Conservation (phyloP, 2,329 filamentous ascomycete genomes). For the Aspergillus ustus region DNA sequence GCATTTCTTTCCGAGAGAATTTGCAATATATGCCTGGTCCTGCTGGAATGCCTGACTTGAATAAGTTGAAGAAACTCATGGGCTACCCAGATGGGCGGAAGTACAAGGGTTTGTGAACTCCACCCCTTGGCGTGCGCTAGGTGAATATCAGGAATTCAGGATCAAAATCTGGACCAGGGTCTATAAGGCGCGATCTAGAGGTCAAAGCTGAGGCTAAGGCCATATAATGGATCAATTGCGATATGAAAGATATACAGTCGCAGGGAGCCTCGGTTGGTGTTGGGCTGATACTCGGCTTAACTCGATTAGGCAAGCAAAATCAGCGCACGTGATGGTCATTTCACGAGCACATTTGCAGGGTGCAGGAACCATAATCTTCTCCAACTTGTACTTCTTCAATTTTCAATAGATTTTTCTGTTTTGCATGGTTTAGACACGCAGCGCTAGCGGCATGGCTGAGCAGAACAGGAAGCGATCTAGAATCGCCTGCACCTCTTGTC, state of each 20-base stretch:
- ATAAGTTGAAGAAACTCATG: constrained; percentile 31
- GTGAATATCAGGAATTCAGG: background rate
- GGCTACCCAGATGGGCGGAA: constrained; percentile 34
- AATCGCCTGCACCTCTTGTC: constrained; percentile 56
- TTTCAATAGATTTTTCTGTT: background rate
- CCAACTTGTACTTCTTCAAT: background rate
- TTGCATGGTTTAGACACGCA: background rate
- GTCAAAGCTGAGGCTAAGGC: background rate
- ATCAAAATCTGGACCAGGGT: background rate
- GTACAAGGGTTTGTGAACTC: constrained; percentile 25
- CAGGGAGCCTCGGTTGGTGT: constrained; percentile 1
- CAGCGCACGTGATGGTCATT: constrained; percentile 4
- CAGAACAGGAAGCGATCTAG: constrained; percentile 47
- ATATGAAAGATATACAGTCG: background rate
- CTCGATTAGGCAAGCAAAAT: background rate
- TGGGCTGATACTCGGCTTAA: background rate
- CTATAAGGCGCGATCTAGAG: background rate
- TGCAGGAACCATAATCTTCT: background rate
- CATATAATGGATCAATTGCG: background rate
- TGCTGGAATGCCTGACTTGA: constrained; percentile 38
- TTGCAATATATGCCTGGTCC: constrained; percentile 38
- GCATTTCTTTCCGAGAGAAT: constrained; percentile 33
- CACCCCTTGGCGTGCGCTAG: background rate
- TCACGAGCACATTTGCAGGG: background rate
- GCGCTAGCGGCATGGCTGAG: constrained; percentile 31